phyloP scores from a whole-genome alignment of 257 asterid species.

The Gentiana dahurica region DNA sequence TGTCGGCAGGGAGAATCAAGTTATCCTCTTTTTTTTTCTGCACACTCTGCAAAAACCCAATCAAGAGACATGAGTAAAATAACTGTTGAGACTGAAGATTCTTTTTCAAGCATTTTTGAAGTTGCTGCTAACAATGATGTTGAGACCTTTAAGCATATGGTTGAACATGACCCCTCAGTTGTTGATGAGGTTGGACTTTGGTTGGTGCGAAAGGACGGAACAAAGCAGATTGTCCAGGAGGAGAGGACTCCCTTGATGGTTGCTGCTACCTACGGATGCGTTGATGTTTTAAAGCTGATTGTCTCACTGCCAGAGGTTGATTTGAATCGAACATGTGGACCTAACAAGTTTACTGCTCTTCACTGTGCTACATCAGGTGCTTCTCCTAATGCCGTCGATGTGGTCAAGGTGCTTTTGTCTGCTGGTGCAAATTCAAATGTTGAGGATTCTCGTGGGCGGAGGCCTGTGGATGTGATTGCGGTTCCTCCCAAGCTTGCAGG shows the following conservation, averaged over 20 bases:
- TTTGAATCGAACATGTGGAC: constrained; percentile 62
- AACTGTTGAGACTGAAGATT: constrained; percentile 55
- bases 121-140: constrained; percentile 73
- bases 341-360: constrained; percentile 74
- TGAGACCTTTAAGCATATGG: constrained; percentile 53
- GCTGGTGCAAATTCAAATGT: constrained; percentile 85
- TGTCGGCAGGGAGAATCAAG: constrained; percentile 39
- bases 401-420: constrained; percentile 52
- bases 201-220: constrained; percentile 64
- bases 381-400: constrained; percentile 41
- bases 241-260: constrained; percentile 89
- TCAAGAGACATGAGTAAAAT: constrained; percentile 23
- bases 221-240: constrained; percentile 55
- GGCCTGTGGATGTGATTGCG: constrained; percentile 59
- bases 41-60: constrained; percentile 2
- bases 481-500: constrained; percentile 45
- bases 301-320: constrained; percentile 75
- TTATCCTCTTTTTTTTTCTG: constrained; percentile 15
- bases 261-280: constrained; percentile 77
- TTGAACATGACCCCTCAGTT: constrained; percentile 58
- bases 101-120: constrained; percentile 72
- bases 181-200: constrained; percentile 74
- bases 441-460: constrained; percentile 50
- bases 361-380: constrained; percentile 92
- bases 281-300: constrained; percentile 67